Evolutionary conservation across 2,329 filamentous ascomycete species (phyloP), one percentile per base, ranked within the genome.

Genomic region (Capronia coronata): DNA sequence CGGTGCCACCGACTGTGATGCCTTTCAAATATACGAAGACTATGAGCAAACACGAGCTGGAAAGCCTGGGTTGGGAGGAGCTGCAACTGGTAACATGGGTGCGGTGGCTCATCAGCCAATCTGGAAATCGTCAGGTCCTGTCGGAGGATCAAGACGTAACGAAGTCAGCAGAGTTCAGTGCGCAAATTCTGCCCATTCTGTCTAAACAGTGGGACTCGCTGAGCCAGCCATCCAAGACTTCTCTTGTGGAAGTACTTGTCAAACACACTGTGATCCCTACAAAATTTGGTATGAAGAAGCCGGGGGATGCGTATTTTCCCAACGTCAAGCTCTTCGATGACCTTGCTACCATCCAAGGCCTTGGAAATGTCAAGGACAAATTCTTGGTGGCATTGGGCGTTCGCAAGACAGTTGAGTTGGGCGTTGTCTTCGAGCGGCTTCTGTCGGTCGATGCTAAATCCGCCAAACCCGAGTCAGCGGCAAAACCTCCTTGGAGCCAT

Each of bases 281-380:
- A 0, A 96, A 88, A 64, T 69, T 83, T 57, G 93, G 93, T 6
- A 94, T 98, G 90, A 84, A 75, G 60, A 86, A 79, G 59, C 93
- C 93, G 3, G 71, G 74, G 2, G 89, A 97, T 57, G 83, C 93
- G 0, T 98, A 96, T 67, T 96, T 98, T 63, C 82, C 87, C 1
- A 85, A 81, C n/a, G 93, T 98, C 30, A 93, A 88, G 65, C 73
- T 98, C 0, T 98, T 98, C 62, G 89, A 96, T 54, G 93, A 98
- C 64, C 73, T 98, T 13, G 90, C 93, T 0, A 83, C 84, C 10
- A 82, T 97, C 1, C 79, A 83, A 56, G 81, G 80, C 10, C 81
- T 90, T 37, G 81, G 84, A 34, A 80, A 82, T 25, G 79, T 96
- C 10, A 97, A 96, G 64, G 91, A 97, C 39, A 96, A 94, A 65